Conservation (phyloP, 768 basidiomycete species). For the Panellus pusillus region DNA sequence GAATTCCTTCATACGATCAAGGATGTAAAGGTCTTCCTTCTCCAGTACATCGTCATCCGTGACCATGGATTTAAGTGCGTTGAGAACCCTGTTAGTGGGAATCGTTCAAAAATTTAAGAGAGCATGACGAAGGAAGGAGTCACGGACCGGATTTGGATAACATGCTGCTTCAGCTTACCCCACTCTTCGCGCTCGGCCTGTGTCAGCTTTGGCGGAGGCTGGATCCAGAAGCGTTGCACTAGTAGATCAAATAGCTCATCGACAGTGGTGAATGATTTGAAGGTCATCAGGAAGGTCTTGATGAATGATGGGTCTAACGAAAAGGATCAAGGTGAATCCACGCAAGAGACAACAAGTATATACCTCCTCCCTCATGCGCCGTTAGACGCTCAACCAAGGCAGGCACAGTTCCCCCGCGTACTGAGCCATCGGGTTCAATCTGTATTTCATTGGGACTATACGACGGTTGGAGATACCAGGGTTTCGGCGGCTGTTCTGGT, state of each 20-base stretch:
- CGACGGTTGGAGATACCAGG: slow-evolving; percentile 86
- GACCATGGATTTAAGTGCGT: slow-evolving; percentile 88
- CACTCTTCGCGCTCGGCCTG: slow-evolving; percentile 71
- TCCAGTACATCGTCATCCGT: slow-evolving; percentile 81
- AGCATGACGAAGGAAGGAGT: background rate
- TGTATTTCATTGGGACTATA: slow-evolving; percentile 79
- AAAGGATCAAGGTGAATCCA: slow-evolving; percentile 4
- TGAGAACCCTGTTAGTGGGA: slow-evolving; percentile 64
- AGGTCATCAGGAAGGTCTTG: slow-evolving; percentile 93
- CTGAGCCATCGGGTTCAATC: slow-evolving; percentile 80
- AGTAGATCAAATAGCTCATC: slow-evolving; percentile 83
- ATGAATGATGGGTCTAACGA: slow-evolving; percentile 71
- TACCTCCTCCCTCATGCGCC: slow-evolving; percentile 85
- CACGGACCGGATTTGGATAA: slow-evolving; percentile 82
- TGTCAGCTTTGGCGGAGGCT: slow-evolving; percentile 67
- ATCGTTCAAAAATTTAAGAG: slow-evolving; percentile 2
- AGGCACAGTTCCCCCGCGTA: slow-evolving; percentile 83
- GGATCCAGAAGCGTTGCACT: slow-evolving; percentile 75
- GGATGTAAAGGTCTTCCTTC: slow-evolving; percentile 80
- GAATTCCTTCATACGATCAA: slow-evolving; percentile 83
- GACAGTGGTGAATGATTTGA: slow-evolving; percentile 88
- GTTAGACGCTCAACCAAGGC: slow-evolving; percentile 90
- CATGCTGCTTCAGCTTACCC: slow-evolving; percentile 81
- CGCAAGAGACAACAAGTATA: slow-evolving; percentile 27
- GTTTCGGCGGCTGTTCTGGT: slow-evolving; percentile 47